Percentiles rank a stretch among this genome's conserved stretches.
Evolutionary conservation across 192 early-diverging fungal species (phyloP).

Genomic region (Glomus cerebriforme): DNA sequence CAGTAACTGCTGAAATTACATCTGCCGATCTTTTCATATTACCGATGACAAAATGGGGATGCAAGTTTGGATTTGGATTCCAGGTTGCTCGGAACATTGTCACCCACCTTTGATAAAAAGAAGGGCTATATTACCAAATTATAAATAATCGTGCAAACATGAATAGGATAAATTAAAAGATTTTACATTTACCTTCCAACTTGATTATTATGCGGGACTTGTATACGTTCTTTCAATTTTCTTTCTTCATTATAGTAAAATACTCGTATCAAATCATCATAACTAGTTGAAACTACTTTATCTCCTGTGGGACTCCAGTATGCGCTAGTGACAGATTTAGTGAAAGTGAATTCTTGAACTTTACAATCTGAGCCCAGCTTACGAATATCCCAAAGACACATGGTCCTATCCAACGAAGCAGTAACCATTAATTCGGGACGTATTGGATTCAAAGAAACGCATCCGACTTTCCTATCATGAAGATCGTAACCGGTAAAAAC

Average conservation of each 20-base stretch:
- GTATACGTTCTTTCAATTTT: slow-evolving; percentile 39
- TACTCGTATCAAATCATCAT: slow-evolving; percentile 61
- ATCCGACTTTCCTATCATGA: slow-evolving; percentile 60
- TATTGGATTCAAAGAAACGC: slow-evolving; percentile 61
- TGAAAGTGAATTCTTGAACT: slow-evolving; percentile 44
- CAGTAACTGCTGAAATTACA: slow-evolving; percentile 58
- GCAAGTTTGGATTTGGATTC: slow-evolving; percentile 49
- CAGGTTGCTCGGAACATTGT: slow-evolving; percentile 65
- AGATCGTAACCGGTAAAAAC: slow-evolving; percentile 35
- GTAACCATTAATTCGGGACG: slow-evolving; percentile 49
- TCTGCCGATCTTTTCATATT: slow-evolving; percentile 68
- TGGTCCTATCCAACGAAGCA: slow-evolving; percentile 57
- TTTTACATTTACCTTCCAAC: slow-evolving; percentile 49
- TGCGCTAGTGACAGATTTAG: slow-evolving; percentile 59
- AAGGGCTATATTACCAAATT: neutral
- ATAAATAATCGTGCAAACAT: neutral
- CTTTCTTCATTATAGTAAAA: slow-evolving; percentile 48
- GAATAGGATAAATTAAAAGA: neutral
- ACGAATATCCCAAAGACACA: slow-evolving; percentile 64
- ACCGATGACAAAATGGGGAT: slow-evolving; percentile 59
- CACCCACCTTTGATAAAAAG: slow-evolving; percentile 59
- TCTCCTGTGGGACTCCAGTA: slow-evolving; percentile 69
- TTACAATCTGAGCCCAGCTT: slow-evolving; percentile 41
- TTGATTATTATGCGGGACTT: slow-evolving; percentile 62
- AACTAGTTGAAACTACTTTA: slow-evolving; percentile 52